Evolutionary conservation across 225 moss, liverwort and hornwort species (phyloP).

Genomic region (Physcomitrium patens): DNA sequence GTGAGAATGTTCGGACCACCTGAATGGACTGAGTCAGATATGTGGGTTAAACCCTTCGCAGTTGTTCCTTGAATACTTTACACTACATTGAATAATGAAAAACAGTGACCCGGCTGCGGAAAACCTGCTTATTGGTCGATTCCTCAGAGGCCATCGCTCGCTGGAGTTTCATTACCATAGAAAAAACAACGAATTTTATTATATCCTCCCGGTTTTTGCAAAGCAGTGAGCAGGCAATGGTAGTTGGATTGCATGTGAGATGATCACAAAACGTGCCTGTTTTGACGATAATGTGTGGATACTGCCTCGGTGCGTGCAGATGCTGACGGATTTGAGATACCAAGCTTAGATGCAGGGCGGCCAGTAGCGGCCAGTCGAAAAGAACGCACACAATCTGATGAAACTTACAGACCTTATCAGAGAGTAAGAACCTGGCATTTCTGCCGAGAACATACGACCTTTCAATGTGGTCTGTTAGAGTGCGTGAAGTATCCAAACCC

Average conservation of each 20-base stretch:
- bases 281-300: conserved; percentile 5
- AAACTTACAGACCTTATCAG: conserved; percentile 66
- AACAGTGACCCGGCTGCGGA: not conserved
- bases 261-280: too few relatives aligned
- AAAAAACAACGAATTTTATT: not conserved
- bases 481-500: conserved; percentile 15
- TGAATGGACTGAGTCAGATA: too few relatives aligned
- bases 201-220: not conserved
- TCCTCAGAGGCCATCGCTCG: not conserved
- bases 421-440: conserved; percentile 50
- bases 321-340: conserved; percentile 99
- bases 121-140: not conserved
- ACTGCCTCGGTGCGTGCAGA: conserved; percentile 48
- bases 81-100: not conserved
- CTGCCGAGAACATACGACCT: too few relatives aligned
- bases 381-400: conserved; percentile 68
- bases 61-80: not conserved
- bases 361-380: conserved; percentile 62
- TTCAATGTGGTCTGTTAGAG: not conserved
- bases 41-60: not conserved
- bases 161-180: not conserved
- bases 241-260: conserved; percentile 8
- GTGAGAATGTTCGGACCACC: too few relatives aligned
- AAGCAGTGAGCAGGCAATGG: not conserved
- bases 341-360: conserved; percentile 83